phyloP scores from a whole-genome alignment of 1,284 basidiomycete species.

The Pyrrhoderma noxium region DNA sequence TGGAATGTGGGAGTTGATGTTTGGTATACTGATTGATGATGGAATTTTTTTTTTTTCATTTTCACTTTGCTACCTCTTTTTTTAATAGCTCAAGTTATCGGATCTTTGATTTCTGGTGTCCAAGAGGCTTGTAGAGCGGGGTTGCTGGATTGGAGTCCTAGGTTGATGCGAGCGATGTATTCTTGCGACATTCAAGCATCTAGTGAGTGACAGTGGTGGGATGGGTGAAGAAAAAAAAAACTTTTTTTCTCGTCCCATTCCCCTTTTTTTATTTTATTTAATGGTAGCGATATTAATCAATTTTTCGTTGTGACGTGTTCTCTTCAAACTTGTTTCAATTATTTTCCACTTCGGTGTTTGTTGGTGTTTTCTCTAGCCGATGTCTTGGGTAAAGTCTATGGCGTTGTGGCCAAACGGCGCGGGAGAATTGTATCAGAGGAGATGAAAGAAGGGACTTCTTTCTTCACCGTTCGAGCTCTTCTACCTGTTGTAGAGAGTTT shows the following conservation, averaged over 20 bases:
- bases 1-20: slow-evolving; percentile 17
- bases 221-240: too few species aligned
- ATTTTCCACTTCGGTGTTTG: neutral
- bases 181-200: slow-evolving; percentile 98
- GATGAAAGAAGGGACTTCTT: slow-evolving; percentile 97
- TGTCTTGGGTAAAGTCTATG: slow-evolving; percentile 96
- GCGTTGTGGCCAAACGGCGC: slow-evolving; percentile 84
- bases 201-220: slow-evolving; percentile 46
- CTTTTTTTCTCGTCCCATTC: neutral
- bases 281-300: too few species aligned
- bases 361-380: slow-evolving; percentile 60
- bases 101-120: slow-evolving; percentile 83
- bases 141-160: slow-evolving; percentile 94
- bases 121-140: slow-evolving; percentile 86
- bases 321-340: neutral
- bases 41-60: too few species aligned
- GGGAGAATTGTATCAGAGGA: slow-evolving; percentile 94
- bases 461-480: slow-evolving; percentile 87
- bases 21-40: slow-evolving; percentile 10
- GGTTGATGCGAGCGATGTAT: slow-evolving; percentile 98
- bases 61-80: too few species aligned
- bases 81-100: slow-evolving; percentile 36
- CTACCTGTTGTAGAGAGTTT: slow-evolving; percentile 97
- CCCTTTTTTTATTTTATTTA: slow-evolving; percentile 1
- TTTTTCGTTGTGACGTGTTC: neutral